A percentile compares a stretch with the other conserved stretches of the same genome.
These are phyloP conservation scores for Clarireedia monteithiana DNA, from an alignment of 2,329 filamentous ascomycete genomes.

Conservation along the genomic window DNA sequence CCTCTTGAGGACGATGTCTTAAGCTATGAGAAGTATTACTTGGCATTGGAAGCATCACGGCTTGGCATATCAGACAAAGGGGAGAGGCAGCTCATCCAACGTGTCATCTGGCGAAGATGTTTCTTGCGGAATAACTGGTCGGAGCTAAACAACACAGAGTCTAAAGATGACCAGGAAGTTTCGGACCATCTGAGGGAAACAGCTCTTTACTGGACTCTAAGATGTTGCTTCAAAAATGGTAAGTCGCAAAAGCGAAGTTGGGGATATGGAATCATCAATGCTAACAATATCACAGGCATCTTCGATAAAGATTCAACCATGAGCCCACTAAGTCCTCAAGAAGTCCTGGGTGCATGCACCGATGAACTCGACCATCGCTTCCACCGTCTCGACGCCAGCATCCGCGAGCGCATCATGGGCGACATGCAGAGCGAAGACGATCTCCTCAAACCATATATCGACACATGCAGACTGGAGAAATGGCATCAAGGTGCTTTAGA, in stretches of 20 bases:
- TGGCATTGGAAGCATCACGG: conserved; percentile 35
- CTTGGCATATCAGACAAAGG: conserved; percentile 47
- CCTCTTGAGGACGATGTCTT: conserved; percentile 36
- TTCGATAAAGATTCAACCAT: conserved; percentile 34
- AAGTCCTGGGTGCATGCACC: conserved; percentile 51
- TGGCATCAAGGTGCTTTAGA: conserved; percentile 49
- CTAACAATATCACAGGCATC: conserved; percentile 24
- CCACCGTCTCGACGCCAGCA: conserved; percentile 50
- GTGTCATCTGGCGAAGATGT: conserved; percentile 80
- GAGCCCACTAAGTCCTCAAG: conserved; percentile 43
- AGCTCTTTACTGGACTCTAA: conserved; percentile 59
- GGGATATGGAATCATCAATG: conserved; percentile 21
- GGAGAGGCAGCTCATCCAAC: conserved; percentile 47
- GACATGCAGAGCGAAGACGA: conserved; percentile 69
- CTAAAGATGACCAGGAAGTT: conserved; percentile 64
- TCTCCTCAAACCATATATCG: conserved; percentile 54
- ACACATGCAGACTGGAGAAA: conserved; percentile 59
- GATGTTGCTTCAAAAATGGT: conserved; percentile 58
- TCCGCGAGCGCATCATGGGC: conserved; percentile 58
- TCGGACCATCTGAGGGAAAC: conserved; percentile 56
- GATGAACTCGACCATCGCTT: conserved; percentile 55
- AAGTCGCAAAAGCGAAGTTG: conserved; percentile 31
- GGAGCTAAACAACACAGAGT: conserved; percentile 66
- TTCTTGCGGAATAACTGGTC: conserved; percentile 82
- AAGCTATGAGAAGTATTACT: conserved; percentile 58